These are phyloP conservation scores for Polygonum aviculare DNA, from an alignment of 148 eudicot genomes.

Conservation along the genomic window DNA sequence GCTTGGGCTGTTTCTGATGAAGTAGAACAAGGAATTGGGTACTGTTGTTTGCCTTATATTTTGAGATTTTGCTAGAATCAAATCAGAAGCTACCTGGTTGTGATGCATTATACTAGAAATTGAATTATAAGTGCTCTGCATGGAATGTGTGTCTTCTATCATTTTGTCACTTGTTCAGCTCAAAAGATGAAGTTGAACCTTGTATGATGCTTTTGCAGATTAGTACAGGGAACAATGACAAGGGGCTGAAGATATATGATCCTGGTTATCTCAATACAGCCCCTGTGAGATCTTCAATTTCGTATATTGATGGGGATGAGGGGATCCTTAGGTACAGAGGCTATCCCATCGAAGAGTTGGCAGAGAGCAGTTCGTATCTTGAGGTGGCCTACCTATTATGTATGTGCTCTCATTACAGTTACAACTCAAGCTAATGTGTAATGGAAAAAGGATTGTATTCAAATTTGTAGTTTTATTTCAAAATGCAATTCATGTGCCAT, in stretches of 20 bases:
- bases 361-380: slow-evolving; percentile 85
- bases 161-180: background rate
- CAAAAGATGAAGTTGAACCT: background rate
- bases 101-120: too few species aligned
- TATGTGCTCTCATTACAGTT: slow-evolving; percentile 27
- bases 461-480: background rate
- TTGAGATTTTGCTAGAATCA: background rate
- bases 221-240: slow-evolving; percentile 78
- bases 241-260: slow-evolving; percentile 90
- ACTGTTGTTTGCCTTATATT: background rate
- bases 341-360: slow-evolving; percentile 91
- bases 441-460: background rate
- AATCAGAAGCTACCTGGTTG: background rate
- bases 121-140: background rate
- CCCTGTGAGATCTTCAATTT: slow-evolving; percentile 88
- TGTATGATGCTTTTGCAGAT: slow-evolving; percentile 37
- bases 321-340: slow-evolving; percentile 96
- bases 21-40: background rate
- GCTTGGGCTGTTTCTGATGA: background rate
- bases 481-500: too few species aligned
- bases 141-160: background rate
- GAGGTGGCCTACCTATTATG: slow-evolving; percentile 91
- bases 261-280: slow-evolving; percentile 99
- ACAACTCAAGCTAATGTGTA: background rate
- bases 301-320: slow-evolving; percentile 98